Conservation (phyloP, 495 filamentous ascomycete species). For the Aspergillus diversus region DNA sequence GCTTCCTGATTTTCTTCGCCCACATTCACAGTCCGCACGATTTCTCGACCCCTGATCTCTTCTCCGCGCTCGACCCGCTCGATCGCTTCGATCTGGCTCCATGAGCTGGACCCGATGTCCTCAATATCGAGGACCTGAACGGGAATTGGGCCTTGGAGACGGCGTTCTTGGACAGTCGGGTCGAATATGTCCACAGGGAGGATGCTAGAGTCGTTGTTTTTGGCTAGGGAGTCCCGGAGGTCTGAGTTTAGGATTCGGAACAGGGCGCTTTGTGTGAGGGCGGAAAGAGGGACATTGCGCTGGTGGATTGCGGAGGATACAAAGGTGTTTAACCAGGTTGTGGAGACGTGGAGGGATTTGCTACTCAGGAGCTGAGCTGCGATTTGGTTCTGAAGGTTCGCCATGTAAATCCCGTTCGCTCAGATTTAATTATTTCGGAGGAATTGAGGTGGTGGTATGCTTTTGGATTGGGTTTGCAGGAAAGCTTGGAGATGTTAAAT, state of each 20-base stretch:
- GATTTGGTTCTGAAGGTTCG: conserved; percentile 43
- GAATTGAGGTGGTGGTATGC: not conserved
- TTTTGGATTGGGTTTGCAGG: too few species aligned
- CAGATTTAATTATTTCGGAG: not conserved
- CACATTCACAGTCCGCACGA: conserved; percentile 70
- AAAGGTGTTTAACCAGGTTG: conserved; percentile 49
- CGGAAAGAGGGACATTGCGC: conserved; percentile 66
- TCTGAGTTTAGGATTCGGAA: conserved; percentile 81
- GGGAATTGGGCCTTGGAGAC: conserved; percentile 60
- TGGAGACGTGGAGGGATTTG: conserved; percentile 48
- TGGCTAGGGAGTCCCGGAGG: conserved; percentile 63
- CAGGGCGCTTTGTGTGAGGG: conserved; percentile 76
- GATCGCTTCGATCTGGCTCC: conserved; percentile 84
- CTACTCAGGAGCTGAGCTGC: conserved; percentile 44
- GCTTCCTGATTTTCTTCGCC: conserved; percentile 48
- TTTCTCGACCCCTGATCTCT: conserved; percentile 76
- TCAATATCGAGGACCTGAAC: conserved; percentile 86
- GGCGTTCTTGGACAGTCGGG: conserved; percentile 54
- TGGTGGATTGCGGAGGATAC: conserved; percentile 39
- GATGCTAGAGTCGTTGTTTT: conserved; percentile 42
- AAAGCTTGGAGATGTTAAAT: too few species aligned
- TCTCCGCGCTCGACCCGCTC: conserved; percentile 86
- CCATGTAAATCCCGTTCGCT: conserved; percentile 30
- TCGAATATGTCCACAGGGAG: conserved; percentile 63
- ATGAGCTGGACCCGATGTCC: conserved; percentile 74